These are phyloP conservation scores for Thraustochytrium striatum DNA, from an alignment of 352 stramenopile species.

Conservation along the genomic window DNA sequence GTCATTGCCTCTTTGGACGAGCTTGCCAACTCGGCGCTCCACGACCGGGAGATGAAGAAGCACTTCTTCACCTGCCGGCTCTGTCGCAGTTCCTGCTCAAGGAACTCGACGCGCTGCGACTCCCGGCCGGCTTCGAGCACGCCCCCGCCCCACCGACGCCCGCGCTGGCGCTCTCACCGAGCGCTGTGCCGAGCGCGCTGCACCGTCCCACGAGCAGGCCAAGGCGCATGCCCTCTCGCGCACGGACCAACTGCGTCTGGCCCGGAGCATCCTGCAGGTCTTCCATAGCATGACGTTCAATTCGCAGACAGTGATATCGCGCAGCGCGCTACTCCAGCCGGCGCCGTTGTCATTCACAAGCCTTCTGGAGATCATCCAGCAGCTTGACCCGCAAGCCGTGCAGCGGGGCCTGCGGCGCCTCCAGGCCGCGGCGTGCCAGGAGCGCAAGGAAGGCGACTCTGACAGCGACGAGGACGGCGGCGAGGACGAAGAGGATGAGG, in stretches of 20 bases:
- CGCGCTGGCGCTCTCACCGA: not conserved
- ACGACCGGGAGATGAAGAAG: conserved; percentile 25
- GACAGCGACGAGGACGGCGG: not conserved
- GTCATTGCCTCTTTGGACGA: not conserved
- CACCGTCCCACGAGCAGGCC: not conserved
- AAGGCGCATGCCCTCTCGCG: not conserved
- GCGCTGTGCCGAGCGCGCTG: not conserved
- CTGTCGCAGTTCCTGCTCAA: conserved; percentile 5
- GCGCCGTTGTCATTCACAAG: not conserved
- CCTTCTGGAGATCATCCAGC: conserved; percentile 23
- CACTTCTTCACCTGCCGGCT: conserved; percentile 9
- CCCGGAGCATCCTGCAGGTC: conserved; percentile 1
- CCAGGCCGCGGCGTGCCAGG: not conserved
- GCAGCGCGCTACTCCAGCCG: conserved; percentile 27
- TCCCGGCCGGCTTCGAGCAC: no score
- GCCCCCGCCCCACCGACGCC: no score
- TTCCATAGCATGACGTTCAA: conserved; percentile 35
- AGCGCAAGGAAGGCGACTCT: not conserved
- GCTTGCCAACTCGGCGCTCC: conserved; percentile 25
- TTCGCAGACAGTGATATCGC: conserved; percentile 33
- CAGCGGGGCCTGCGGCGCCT: not conserved
- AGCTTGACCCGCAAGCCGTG: conserved; percentile 2
- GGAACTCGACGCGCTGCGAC: not conserved
- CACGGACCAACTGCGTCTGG: not conserved
- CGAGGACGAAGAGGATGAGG: not conserved